A percentile compares a stretch with the other conserved stretches of the same genome.
These are phyloP conservation scores for Quercus gilva DNA, from an alignment of 306 rosid species.

Conservation along the genomic window DNA sequence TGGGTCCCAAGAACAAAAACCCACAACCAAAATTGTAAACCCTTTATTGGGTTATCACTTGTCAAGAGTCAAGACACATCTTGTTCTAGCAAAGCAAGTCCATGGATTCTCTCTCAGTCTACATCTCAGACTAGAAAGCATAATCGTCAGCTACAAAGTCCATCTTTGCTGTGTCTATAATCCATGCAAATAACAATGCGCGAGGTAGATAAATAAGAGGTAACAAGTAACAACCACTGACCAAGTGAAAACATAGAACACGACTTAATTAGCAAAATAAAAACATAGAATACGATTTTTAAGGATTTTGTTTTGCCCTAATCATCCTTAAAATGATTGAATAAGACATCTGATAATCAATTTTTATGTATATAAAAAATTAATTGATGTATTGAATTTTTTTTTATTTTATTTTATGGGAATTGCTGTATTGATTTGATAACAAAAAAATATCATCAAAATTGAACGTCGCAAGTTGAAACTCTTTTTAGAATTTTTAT, in stretches of 20 bases:
- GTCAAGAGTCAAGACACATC: not conserved
- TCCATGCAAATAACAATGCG: not conserved
- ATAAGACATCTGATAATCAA: too few relatives aligned
- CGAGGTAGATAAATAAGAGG: not conserved
- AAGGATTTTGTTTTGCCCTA: too few relatives aligned
- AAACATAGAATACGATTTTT: too few relatives aligned
- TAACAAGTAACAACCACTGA: not conserved
- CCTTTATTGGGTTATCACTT: constrained; percentile 15
- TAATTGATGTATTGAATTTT: too few relatives aligned
- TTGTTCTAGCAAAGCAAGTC: not conserved
- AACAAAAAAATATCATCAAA: rapidly evolving
- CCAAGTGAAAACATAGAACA: too few relatives aligned
- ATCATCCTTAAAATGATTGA: too few relatives aligned
- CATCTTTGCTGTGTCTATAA: not conserved
- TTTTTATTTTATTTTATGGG: too few relatives aligned
- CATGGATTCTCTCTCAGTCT: not conserved
- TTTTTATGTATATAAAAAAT: too few relatives aligned
- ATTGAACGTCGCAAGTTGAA: too few relatives aligned
- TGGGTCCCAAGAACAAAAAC: constrained; percentile 31
- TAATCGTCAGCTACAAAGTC: not conserved
- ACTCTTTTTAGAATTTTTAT: too few relatives aligned
- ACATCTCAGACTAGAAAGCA: not conserved
- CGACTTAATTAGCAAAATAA: too few relatives aligned
- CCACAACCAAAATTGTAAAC: constrained; percentile 16
- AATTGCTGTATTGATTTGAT: too few relatives aligned